phyloP scores from a whole-genome alignment of 2,329 filamentous ascomycete genomes.

The Chaetothyriales sp. region DNA sequence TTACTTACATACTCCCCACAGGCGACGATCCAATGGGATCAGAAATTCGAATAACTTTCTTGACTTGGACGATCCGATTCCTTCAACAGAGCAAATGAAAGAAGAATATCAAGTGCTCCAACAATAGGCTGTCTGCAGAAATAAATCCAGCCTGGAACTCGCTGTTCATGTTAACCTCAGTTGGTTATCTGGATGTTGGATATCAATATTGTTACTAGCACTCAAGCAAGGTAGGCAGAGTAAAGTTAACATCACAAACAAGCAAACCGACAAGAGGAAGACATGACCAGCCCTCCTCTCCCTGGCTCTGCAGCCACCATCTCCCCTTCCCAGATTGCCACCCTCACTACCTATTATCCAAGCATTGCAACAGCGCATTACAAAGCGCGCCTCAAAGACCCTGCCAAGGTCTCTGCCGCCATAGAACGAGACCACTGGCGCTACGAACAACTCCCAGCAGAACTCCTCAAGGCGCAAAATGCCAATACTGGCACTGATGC shows the following conservation, averaged over 20 bases:
- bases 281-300: neutral
- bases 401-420: constrained; percentile 19
- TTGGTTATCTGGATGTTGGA: neutral
- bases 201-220: neutral
- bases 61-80: no score
- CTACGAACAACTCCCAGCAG: constrained; percentile 22
- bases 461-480: constrained; percentile 13
- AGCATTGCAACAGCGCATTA: constrained; percentile 4
- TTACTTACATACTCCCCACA: no score
- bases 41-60: no score
- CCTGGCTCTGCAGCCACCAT: neutral
- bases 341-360: neutral
- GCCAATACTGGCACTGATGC: constrained; percentile 3
- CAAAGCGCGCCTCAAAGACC: constrained; percentile 11
- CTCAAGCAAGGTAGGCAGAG: neutral
- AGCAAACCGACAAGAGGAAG: neutral
- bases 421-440: constrained; percentile 25
- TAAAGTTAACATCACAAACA: neutral
- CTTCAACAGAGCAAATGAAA: no score
- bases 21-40: no score
- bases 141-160: no score
- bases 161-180: neutral
- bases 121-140: no score
- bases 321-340: neutral
- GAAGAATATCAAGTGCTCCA: no score